A percentile compares a stretch with the other conserved stretches of the same genome.
Conservation (phyloP, 1,284 basidiomycete species). For the Bjerkandera adusta region DNA sequence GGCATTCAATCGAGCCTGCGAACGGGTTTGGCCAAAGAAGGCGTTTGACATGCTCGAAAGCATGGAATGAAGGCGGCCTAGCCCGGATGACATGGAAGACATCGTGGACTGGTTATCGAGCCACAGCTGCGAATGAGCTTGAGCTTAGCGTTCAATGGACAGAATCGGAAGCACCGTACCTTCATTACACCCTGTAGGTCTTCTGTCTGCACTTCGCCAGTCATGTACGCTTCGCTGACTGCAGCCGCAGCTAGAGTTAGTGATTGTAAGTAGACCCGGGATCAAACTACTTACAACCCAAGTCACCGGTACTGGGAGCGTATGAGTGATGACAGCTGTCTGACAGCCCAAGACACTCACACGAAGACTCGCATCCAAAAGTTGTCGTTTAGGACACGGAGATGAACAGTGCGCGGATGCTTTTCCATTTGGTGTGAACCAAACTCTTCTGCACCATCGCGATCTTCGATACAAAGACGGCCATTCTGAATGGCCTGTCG, state of each 20-base stretch:
- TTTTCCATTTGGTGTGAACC: slow-evolving; percentile 52
- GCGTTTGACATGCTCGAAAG: slow-evolving; percentile 76
- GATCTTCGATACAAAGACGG: slow-evolving; percentile 61
- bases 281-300: slow-evolving; percentile 57
- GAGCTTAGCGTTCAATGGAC: slow-evolving; percentile 15
- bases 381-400: slow-evolving; percentile 65
- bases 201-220: slow-evolving; percentile 74
- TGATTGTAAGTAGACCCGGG: slow-evolving; percentile 4
- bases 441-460: slow-evolving; percentile 53
- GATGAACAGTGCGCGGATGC: slow-evolving; percentile 54
- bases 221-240: slow-evolving; percentile 91
- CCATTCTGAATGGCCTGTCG: slow-evolving; percentile 57
- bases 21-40: slow-evolving; percentile 77
- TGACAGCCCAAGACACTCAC: slow-evolving; percentile 37
- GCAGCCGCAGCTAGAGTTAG: slow-evolving; percentile 19
- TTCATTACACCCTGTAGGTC: slow-evolving; percentile 77
- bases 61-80: slow-evolving; percentile 64
- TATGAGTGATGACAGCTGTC: slow-evolving; percentile 6
- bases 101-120: slow-evolving; percentile 78
- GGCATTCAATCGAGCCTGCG: slow-evolving; percentile 79
- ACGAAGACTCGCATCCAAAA: slow-evolving; percentile 81
- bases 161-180: slow-evolving; percentile 44
- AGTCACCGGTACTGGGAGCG: slow-evolving; percentile 55
- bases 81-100: slow-evolving; percentile 61
- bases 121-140: slow-evolving; percentile 62